Conservation (phyloP, 345 rosid genomes). For the Citrus sinensis region DNA sequence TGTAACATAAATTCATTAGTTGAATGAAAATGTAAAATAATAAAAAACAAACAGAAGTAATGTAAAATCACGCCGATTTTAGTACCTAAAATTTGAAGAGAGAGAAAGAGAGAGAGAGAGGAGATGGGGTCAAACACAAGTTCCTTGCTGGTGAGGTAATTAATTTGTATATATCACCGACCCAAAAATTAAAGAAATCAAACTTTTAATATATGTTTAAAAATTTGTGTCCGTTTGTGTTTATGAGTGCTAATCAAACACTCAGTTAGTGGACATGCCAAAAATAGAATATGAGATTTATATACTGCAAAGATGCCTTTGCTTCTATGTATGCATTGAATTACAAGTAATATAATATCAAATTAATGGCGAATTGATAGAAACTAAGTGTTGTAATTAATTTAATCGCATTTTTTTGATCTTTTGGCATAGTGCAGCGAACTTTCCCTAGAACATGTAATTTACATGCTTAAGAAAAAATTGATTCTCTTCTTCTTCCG, state of each 20-base stretch:
- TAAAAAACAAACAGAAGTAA: too few species aligned
- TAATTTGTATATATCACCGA: background rate
- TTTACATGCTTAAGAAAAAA: background rate
- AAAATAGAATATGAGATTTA: background rate
- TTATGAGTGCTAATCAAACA: background rate
- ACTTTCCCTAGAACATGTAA: conserved; percentile 20
- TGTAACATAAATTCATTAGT: too few species aligned
- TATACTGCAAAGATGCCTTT: conserved; percentile 9
- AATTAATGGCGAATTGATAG: background rate
- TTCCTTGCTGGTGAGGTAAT: background rate
- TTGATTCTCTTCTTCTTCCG: background rate
- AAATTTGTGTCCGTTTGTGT: background rate
- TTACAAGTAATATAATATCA: background rate
- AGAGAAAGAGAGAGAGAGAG: background rate
- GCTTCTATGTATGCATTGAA: background rate
- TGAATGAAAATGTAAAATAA: too few species aligned
- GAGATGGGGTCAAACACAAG: background rate
- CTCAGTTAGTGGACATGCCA: background rate
- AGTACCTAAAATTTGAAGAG: background rate
- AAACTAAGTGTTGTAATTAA: background rate
- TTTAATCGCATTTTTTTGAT: background rate
- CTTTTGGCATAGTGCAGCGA: conserved; percentile 11
- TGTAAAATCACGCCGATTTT: too few species aligned
- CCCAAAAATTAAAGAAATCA: background rate
- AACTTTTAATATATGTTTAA: background rate